A percentile compares a stretch with the other conserved stretches of the same genome.
These are phyloP conservation scores for Tribonema minus DNA, from an alignment of 108 stramenopile species.

Conservation along the genomic window DNA sequence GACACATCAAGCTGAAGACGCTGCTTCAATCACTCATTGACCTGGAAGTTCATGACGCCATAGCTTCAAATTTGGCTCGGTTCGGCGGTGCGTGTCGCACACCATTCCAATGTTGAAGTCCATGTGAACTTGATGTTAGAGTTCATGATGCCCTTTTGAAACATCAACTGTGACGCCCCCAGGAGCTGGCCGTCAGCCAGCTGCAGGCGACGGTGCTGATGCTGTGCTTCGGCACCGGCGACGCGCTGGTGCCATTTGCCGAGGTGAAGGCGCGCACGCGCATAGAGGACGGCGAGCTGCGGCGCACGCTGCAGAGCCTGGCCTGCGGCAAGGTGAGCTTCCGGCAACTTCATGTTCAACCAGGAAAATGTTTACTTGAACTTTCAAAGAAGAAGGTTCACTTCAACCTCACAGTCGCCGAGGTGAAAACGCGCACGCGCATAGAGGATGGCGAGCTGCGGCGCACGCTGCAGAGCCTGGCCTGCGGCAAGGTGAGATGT, in stretches of 20 bases:
- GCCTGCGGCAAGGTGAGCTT: constrained; percentile 67
- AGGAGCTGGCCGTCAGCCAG: constrained; percentile 77
- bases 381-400: too few relatives aligned
- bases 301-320: constrained; percentile 75
- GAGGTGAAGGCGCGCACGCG: constrained; percentile 72
- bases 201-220: constrained; percentile 75
- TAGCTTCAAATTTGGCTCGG: too few relatives aligned
- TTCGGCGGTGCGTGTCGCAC: too few relatives aligned
- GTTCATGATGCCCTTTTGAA: too few relatives aligned
- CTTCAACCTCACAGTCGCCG: too few relatives aligned
- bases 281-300: constrained; percentile 77
- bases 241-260: constrained; percentile 58
- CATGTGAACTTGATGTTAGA: too few relatives aligned
- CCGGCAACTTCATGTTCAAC: too few relatives aligned
- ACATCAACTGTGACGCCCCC: constrained; percentile 30
- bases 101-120: too few relatives aligned
- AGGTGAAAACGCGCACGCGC: constrained; percentile 70
- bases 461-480: constrained; percentile 74
- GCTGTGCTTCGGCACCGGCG: constrained; percentile 69
- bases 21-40: too few relatives aligned
- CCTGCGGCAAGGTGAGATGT: constrained; percentile 68
- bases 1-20: too few relatives aligned
- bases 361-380: too few relatives aligned
- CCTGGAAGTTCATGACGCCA: too few relatives aligned
- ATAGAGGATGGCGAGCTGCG: constrained; percentile 80